phyloP scores from a whole-genome alignment of 2,329 filamentous ascomycete species.

The Xylariomycetidae sp. region DNA sequence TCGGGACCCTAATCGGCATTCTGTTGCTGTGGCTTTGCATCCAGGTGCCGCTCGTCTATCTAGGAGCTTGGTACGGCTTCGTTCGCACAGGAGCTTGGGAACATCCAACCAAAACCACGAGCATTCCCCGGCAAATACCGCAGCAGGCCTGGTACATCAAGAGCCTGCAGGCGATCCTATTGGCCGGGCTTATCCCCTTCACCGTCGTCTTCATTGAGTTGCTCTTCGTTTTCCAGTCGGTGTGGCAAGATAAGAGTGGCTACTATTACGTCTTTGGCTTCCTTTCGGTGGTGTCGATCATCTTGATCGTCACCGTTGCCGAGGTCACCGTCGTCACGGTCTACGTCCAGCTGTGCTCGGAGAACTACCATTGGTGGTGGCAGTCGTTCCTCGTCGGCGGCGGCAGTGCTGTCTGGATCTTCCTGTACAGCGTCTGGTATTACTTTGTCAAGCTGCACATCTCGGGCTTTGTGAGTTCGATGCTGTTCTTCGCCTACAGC shows the following conservation, averaged over 20 bases:
- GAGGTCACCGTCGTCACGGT: conserved; percentile 80
- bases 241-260: conserved; percentile 86
- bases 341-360: conserved; percentile 75
- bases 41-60: conserved; percentile 77
- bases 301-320: conserved; percentile 69
- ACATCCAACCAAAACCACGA: conserved; percentile 72
- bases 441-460: conserved; percentile 77
- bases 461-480: conserved; percentile 67
- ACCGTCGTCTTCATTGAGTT: conserved; percentile 85
- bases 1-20: conserved; percentile 69
- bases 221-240: conserved; percentile 76
- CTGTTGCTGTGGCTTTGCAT: conserved; percentile 77
- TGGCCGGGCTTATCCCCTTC: conserved; percentile 76
- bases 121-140: conserved; percentile 68
- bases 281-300: conserved; percentile 64
- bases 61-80: conserved; percentile 73
- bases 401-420: conserved; percentile 73
- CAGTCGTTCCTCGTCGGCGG: conserved; percentile 77
- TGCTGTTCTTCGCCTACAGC: conserved; percentile 83
- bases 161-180: conserved; percentile 55
- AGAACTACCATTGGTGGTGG: conserved; percentile 94
- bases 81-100: conserved; percentile 63
- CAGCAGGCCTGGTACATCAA: conserved; percentile 69
- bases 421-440: conserved; percentile 78
- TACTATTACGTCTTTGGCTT: conserved; percentile 94